Evolutionary conservation across 768 basidiomycete genomes (phyloP).

Genomic region (Boletus barrowsii): DNA sequence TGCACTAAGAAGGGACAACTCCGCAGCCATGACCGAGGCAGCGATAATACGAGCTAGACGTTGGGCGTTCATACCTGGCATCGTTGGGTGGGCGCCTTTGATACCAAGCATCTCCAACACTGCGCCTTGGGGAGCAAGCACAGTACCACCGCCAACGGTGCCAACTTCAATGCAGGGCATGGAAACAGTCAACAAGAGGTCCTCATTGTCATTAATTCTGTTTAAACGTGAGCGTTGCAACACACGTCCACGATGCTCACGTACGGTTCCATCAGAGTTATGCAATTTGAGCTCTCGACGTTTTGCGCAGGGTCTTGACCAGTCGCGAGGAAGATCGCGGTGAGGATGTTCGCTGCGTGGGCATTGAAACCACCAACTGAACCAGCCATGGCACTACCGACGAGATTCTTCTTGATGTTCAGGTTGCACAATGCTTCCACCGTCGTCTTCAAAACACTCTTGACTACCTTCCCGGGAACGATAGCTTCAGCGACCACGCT

Average conservation of each 20-base stretch:
- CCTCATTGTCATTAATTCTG: conserved; percentile 84
- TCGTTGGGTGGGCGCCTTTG: conserved; percentile 80
- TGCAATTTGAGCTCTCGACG: conserved; percentile 97
- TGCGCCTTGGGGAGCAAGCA: conserved; percentile 84
- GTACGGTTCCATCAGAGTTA: conserved; percentile 98
- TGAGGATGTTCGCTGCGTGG: conserved; percentile 95
- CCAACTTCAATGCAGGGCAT: conserved; percentile 99
- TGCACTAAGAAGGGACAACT: conserved; percentile 86
- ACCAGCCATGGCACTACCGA: conserved; percentile 98
- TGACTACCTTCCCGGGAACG: conserved; percentile 84
- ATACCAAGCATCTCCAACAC: conserved; percentile 94
- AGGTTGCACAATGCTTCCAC: conserved; percentile 85
- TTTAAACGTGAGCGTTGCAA: conserved; percentile 3
- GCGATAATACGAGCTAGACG: conserved; percentile 87
- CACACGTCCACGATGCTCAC: conserved; percentile 26
- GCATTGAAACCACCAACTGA: conserved; percentile 98
- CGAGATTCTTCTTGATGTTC: conserved; percentile 95
- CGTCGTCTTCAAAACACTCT: conserved; percentile 91
- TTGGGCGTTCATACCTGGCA: conserved; percentile 88
- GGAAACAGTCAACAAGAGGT: conserved; percentile 87
- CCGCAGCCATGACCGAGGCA: conserved; percentile 95
- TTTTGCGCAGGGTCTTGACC: conserved; percentile 99
- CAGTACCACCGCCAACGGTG: conserved; percentile 94
- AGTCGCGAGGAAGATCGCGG: conserved; percentile 92
- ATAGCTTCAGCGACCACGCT: conserved; percentile 95